phyloP scores from a whole-genome alignment of 192 early-diverging fungal species.

The Jimgerdemannia lactiflua region DNA sequence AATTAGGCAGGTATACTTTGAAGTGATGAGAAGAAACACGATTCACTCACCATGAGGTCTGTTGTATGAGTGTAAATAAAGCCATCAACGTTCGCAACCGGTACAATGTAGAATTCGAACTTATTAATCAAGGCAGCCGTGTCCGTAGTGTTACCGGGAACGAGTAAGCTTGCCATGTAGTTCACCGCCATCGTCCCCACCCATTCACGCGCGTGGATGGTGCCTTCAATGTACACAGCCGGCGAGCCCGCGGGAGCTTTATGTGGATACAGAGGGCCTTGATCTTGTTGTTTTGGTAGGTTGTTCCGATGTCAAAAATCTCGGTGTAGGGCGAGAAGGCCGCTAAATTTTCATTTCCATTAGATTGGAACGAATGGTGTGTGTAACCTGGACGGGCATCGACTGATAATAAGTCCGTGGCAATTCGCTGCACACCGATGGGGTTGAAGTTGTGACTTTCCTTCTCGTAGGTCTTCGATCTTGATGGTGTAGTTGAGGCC shows the following conservation, averaged over 20 bases:
- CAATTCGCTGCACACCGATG: slow-evolving; percentile 10
- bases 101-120: slow-evolving; percentile 55
- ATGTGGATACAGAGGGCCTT: slow-evolving; percentile 9
- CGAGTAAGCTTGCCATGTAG: slow-evolving; percentile 37
- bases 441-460: slow-evolving; percentile 28
- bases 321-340: neutral
- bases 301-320: neutral
- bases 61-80: slow-evolving; percentile 47
- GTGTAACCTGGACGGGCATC: neutral
- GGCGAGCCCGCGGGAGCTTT: neutral
- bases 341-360: neutral
- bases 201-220: slow-evolving; percentile 65
- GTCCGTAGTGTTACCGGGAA: slow-evolving; percentile 24
- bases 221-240: slow-evolving; percentile 29
- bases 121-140: slow-evolving; percentile 34
- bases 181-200: slow-evolving; percentile 44
- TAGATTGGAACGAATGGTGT: too few relatives aligned
- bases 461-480: slow-evolving; percentile 43
- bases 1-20: slow-evolving; percentile 29
- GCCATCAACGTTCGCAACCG: slow-evolving; percentile 59
- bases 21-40: neutral
- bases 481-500: slow-evolving; percentile 28
- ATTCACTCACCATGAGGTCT: slow-evolving; percentile 24
- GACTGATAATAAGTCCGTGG: neutral
- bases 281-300: neutral